Evolutionary conservation across 1,284 basidiomycete species (phyloP), one percentile per base, ranked within the genome.

Genomic region (Cerioporus squamosus): DNA sequence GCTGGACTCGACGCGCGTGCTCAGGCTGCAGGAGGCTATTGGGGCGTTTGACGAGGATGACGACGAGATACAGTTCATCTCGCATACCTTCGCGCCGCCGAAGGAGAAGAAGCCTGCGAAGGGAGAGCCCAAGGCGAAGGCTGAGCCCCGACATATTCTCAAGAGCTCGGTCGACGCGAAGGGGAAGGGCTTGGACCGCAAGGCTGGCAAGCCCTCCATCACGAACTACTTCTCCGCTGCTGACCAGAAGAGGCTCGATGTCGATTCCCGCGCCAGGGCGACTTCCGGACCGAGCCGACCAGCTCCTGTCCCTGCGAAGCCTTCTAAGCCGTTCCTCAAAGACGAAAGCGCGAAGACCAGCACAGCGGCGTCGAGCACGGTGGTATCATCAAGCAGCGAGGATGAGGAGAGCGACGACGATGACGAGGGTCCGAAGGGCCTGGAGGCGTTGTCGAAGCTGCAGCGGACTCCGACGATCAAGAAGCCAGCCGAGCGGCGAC

Each of bases 361-460:
- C 6, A 31, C 56, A 6, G 42, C 53, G 20, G 18, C 56, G 12
- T 52, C 57, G 12, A 49, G 60, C 12, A 61, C 45, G 10, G 65
- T 68, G 17, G 74, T 67, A 4, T 71, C 75, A 2, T 80, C 80
- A 1, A 75, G 63, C 38, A 68, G 66, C 33, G 66, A 68, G 24
- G 62, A 61, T 23, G 76, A 77, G 5, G 83, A 81, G n/a, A 76
- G 76, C 29, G 86, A 86, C 2, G 82, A 81, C 15, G 78, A 78
- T 12, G 86, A 86, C 2, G 82, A 81, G 9, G 76, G 76, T 14
- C 84, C 85, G 38, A 87, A 86, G 12, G 87, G 85, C 9, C 72
- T 94, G 56, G 84, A 80, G 0, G 79, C 81, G 1, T 80, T 96
- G 48, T 81, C 82, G 2, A 83, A 85, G 60, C 72, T 88, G 56